Percentiles rank a stretch among this genome's conserved stretches.
Conservation (phyloP, 2,329 filamentous ascomycete species). For the Fusarium sp. region DNA sequence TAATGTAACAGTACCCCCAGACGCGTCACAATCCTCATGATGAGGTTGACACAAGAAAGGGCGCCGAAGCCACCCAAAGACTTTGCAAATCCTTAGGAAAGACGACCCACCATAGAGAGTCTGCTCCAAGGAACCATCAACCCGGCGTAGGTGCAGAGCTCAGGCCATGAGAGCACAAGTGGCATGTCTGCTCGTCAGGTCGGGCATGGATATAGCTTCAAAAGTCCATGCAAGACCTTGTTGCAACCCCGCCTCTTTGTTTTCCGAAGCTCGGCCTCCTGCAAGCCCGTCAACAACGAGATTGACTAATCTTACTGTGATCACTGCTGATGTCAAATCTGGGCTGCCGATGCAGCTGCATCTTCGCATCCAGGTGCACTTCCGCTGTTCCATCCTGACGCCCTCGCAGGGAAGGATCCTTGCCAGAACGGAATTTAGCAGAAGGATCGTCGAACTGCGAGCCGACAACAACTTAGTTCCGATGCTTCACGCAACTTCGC, state of each 20-base stretch:
- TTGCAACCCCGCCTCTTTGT: background rate
- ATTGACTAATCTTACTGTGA: background rate
- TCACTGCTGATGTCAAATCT: background rate
- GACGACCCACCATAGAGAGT: background rate
- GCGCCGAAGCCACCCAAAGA: background rate
- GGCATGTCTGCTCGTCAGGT: background rate
- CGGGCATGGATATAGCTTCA: background rate
- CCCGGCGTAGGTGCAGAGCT: background rate
- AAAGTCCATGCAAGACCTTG: background rate
- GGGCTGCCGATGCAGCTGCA: background rate
- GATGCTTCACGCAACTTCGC: constrained; percentile 66
- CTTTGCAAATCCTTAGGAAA: background rate
- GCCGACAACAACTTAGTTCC: constrained; percentile 31
- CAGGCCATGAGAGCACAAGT: background rate
- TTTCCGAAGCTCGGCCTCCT: background rate
- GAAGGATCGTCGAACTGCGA: too few relatives aligned
- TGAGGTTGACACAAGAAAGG: background rate
- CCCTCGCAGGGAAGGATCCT: too few relatives aligned
- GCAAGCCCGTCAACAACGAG: background rate
- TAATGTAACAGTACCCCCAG: background rate
- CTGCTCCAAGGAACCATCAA: background rate
- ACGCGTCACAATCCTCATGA: background rate
- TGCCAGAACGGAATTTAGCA: too few relatives aligned
- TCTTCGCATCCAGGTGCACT: too few relatives aligned
- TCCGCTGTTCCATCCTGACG: too few relatives aligned